These are phyloP conservation scores for Suillus bovinus DNA, from an alignment of 768 basidiomycete genomes.

Conservation along the genomic window DNA sequence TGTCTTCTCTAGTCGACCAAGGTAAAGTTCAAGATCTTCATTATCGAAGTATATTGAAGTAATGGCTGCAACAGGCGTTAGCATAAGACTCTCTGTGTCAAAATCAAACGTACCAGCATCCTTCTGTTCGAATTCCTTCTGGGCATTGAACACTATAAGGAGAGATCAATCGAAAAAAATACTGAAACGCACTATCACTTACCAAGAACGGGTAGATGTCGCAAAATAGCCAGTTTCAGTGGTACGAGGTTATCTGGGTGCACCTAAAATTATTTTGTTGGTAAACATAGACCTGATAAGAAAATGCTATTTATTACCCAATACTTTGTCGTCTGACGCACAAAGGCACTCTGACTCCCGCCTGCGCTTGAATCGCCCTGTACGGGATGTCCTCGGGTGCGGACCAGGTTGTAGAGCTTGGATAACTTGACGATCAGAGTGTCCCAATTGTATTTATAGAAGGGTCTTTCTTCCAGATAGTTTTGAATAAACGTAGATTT, in stretches of 20 bases:
- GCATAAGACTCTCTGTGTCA: neutral
- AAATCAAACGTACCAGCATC: conserved; percentile 66
- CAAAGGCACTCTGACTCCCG: conserved; percentile 94
- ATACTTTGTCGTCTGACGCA: conserved; percentile 98
- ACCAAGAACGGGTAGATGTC: conserved; percentile 94
- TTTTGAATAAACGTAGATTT: conserved; percentile 89
- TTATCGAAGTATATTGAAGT: conserved; percentile 85
- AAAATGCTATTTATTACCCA: conserved; percentile 59
- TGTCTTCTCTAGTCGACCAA: conserved; percentile 96
- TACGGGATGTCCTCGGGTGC: conserved; percentile 92
- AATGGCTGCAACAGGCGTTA: conserved; percentile 43
- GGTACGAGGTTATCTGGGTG: conserved; percentile 95
- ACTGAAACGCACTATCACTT: conserved; percentile 19
- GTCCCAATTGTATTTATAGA: conserved; percentile 97
- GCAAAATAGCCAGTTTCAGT: conserved; percentile 89
- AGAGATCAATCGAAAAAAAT: conserved; percentile 9
- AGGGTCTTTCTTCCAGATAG: conserved; percentile 91
- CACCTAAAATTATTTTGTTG: conserved; percentile 45
- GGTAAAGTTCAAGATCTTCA: conserved; percentile 90
- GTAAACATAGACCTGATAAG: conserved; percentile 27
- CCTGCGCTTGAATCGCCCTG: conserved; percentile 94
- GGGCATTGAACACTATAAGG: conserved; percentile 86
- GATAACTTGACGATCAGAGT: conserved; percentile 95
- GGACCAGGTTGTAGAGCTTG: conserved; percentile 90
- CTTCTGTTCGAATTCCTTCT: conserved; percentile 87